phyloP scores from a whole-genome alignment of 495 filamentous ascomycete species.

The Hypoxylon crocopeplum region DNA sequence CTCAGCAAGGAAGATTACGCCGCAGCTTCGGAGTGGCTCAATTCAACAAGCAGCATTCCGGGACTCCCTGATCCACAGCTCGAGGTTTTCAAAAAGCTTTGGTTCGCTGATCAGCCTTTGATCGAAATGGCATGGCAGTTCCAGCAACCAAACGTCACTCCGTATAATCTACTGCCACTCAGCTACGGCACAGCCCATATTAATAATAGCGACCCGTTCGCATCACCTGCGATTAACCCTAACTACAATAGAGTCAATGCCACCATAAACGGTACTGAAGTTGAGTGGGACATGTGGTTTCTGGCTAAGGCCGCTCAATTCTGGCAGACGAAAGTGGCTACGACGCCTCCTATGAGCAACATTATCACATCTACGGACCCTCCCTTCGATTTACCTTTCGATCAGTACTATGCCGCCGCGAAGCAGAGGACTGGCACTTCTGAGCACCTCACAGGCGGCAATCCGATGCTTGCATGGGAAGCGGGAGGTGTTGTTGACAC shows the following conservation, averaged over 20 bases:
- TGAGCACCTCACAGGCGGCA: neutral
- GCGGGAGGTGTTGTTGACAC: slow-evolving; percentile 1
- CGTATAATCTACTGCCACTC: neutral
- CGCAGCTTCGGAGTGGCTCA: neutral
- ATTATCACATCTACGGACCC: neutral
- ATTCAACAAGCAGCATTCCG: neutral
- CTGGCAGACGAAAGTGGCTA: neutral
- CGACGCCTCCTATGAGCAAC: neutral
- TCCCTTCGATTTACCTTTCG: neutral
- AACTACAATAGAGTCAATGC: neutral
- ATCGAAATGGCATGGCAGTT: slow-evolving; percentile 5
- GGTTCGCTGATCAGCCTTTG: neutral
- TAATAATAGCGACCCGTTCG: neutral
- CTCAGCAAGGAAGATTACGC: neutral
- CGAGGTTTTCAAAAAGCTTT: neutral
- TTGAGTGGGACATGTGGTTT: slow-evolving; percentile 8
- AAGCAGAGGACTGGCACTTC: slow-evolving; percentile 1
- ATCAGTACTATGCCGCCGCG: neutral
- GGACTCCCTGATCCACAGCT: neutral
- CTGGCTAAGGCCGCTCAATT: slow-evolving; percentile 1
- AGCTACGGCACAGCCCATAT: slow-evolving; percentile 4
- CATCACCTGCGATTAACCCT: neutral
- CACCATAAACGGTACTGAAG: neutral
- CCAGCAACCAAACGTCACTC: neutral
- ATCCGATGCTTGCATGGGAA: neutral